A percentile compares a stretch with the other conserved stretches of the same genome.
phyloP scores from a whole-genome alignment of 805 yeast genomes.

The Nakazawaea ishiwadae region DNA sequence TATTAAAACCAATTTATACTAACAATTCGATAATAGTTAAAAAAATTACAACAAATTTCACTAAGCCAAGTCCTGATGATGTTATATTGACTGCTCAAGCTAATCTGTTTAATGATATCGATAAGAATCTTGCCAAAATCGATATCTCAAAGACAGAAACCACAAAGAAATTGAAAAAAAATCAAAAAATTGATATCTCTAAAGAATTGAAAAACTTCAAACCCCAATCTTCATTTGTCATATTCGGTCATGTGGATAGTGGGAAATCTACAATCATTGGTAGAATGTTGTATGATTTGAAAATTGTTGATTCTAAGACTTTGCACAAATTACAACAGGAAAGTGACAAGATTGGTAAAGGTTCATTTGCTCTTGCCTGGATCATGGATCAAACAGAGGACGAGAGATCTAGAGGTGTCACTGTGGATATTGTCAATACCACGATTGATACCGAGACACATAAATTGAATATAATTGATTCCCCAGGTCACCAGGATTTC shows the following conservation, averaged over 20 bases:
- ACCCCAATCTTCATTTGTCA: conserved; percentile 67
- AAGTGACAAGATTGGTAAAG: conserved; percentile 63
- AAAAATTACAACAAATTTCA: conserved; percentile 50
- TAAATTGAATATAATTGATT: conserved; percentile 69
- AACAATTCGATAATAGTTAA: conserved; percentile 31
- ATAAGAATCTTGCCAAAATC: conserved; percentile 21
- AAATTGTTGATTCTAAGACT: conserved; percentile 61
- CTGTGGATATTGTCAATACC: conserved; percentile 72
- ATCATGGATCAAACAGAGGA: conserved; percentile 76
- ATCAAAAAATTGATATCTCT: conserved; percentile 34
- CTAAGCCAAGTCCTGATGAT: conserved; percentile 82
- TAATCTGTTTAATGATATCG: conserved; percentile 21
- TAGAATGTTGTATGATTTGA: conserved; percentile 59
- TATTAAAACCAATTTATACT: conserved; percentile 26
- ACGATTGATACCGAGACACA: conserved; percentile 52
- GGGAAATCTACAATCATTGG: conserved; percentile 84
- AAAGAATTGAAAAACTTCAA: conserved; percentile 36
- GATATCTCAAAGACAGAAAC: conserved; percentile 8
- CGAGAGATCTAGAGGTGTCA: conserved; percentile 73
- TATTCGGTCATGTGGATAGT: conserved; percentile 83
- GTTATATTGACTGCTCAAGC: conserved; percentile 55
- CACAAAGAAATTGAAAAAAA: conserved; percentile 19
- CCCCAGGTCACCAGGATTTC: conserved; percentile 81
- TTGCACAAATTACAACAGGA: conserved; percentile 61
- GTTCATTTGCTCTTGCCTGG: conserved; percentile 83